Conservation (phyloP, 225 moss, liverwort and hornwort genomes). For the Asterella californica region DNA sequence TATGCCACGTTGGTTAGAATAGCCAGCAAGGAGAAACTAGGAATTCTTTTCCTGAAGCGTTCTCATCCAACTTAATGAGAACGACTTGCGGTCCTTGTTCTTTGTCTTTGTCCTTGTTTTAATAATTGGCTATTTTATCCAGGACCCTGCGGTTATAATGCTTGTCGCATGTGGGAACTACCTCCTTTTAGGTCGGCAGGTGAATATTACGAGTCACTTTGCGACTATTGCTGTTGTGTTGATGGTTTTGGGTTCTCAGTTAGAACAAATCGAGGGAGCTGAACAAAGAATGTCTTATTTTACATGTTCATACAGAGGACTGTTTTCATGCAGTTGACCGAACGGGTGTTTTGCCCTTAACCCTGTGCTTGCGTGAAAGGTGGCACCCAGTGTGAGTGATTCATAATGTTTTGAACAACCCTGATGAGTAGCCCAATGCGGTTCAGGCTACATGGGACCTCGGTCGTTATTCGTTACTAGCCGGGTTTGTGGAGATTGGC, state of each 20-base stretch:
- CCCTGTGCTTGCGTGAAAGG: neutral
- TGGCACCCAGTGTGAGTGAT: neutral
- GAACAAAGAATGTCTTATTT: neutral
- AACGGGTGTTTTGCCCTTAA: neutral
- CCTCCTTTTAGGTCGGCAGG: conserved; percentile 88
- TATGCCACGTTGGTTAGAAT: neutral
- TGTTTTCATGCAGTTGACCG: neutral
- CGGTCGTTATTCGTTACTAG: conserved; percentile 84
- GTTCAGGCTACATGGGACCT: conserved; percentile 73
- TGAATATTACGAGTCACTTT: conserved; percentile 21
- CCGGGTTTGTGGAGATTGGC: conserved; percentile 93
- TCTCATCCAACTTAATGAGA: neutral
- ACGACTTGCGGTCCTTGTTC: neutral
- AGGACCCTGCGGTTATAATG: conserved; percentile 99
- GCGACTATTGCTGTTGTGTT: neutral
- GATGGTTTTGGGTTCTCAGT: neutral
- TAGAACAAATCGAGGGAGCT: neutral
- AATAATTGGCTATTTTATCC: neutral
- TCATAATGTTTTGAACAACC: neutral
- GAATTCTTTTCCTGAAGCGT: neutral
- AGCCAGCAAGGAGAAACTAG: neutral
- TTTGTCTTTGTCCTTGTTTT: neutral
- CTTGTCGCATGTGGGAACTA: conserved; percentile 76
- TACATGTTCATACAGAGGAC: neutral
- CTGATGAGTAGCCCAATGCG: neutral